phyloP scores from a whole-genome alignment of 139 green algal genomes.

The Zygnema circumcarinatum region DNA sequence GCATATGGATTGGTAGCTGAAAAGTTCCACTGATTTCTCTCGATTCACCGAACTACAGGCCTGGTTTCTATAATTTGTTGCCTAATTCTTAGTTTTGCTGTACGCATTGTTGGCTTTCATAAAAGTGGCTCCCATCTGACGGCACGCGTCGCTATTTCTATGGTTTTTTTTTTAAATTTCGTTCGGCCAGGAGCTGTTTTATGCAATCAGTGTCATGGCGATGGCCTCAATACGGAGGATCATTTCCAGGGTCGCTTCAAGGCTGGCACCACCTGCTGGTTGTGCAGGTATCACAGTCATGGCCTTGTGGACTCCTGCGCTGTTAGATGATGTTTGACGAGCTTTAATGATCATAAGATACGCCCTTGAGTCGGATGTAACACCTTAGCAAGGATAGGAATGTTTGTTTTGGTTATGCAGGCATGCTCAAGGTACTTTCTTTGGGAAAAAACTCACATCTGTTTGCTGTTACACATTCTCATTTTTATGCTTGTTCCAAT shows the following conservation, averaged over 20 bases:
- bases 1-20: neutral
- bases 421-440: no score
- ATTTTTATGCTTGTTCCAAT: no score
- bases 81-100: no score
- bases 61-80: neutral
- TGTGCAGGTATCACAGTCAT: conserved; percentile 51
- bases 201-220: conserved; percentile 55
- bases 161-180: neutral
- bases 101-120: no score
- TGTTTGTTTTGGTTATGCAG: no score
- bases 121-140: no score
- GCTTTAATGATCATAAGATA: no score
- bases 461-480: no score
- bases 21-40: neutral
- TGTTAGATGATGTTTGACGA: conserved; percentile 3
- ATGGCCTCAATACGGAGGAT: conserved; percentile 57
- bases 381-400: no score
- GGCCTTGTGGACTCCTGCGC: neutral
- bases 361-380: no score
- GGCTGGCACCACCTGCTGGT: conserved; percentile 47
- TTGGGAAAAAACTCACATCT: no score
- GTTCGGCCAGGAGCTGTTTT: conserved; percentile 34
- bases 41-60: neutral
- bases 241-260: conserved; percentile 62
- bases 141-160: neutral